These are phyloP conservation scores for Narthecium ossifragum DNA, from an alignment of 106 monocot genomes.

Conservation along the genomic window DNA sequence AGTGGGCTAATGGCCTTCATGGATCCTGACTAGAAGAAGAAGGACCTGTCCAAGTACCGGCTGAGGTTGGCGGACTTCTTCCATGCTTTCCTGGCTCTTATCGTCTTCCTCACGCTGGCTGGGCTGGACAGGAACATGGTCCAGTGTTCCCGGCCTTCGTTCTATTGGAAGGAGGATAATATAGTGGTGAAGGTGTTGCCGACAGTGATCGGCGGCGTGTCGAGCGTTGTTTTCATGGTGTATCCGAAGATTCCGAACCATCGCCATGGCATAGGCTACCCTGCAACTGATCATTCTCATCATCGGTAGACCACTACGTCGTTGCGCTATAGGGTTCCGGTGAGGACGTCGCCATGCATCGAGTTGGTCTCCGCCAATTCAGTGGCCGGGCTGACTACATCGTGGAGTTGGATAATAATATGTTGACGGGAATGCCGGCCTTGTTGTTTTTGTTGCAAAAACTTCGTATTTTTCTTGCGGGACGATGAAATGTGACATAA, in stretches of 20 bases:
- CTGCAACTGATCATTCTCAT: no score
- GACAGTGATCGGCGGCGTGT: neutral
- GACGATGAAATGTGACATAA: no score
- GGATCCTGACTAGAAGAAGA: neutral
- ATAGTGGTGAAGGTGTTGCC: slow-evolving; percentile 8
- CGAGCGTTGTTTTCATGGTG: slow-evolving; percentile 8
- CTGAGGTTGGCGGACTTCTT: slow-evolving; percentile 12
- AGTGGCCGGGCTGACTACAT: no score
- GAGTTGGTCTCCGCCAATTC: no score
- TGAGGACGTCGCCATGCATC: no score
- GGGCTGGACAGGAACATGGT: slow-evolving; percentile 8
- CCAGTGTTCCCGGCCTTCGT: slow-evolving; percentile 1
- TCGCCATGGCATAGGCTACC: slow-evolving; percentile 16
- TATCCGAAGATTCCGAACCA: slow-evolving; percentile 9
- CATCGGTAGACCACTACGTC: no score
- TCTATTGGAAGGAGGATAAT: neutral
- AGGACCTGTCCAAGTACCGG: slow-evolving; percentile 10
- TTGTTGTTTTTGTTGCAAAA: no score
- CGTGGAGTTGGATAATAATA: no score
- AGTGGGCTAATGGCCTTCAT: slow-evolving; percentile 3
- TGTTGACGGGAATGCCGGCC: no score
- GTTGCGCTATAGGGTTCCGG: no score
- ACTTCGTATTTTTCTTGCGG: no score
- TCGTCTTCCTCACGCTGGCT: slow-evolving; percentile 4
- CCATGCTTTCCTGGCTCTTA: slow-evolving; percentile 1